These are phyloP conservation scores for Kodamaea ohmeri DNA, from an alignment of 1,139 yeast species.

Conservation along the genomic window DNA sequence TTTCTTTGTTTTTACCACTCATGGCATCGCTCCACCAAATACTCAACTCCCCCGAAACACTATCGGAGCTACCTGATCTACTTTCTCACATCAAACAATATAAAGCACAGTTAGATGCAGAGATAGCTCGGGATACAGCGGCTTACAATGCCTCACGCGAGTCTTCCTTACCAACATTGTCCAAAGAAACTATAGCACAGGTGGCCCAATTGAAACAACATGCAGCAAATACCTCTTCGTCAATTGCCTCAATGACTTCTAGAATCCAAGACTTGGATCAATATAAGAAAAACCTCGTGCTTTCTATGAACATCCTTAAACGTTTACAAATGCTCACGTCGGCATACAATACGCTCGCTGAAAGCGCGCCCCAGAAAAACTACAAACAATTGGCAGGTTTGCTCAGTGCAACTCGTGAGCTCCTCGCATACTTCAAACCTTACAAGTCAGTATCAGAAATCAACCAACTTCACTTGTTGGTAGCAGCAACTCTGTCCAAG, in stretches of 20 bases:
- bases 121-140: slow-evolving; percentile 33
- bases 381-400: slow-evolving; percentile 68
- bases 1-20: background rate
- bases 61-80: slow-evolving; percentile 47
- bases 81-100: slow-evolving; percentile 40
- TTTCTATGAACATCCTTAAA: slow-evolving; percentile 81
- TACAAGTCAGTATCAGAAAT: slow-evolving; percentile 84
- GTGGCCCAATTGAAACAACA: slow-evolving; percentile 26
- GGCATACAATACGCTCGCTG: slow-evolving; percentile 66
- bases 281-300: slow-evolving; percentile 77
- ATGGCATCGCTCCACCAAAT: slow-evolving; percentile 34
- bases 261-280: slow-evolving; percentile 77
- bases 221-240: slow-evolving; percentile 50
- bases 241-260: slow-evolving; percentile 68
- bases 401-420: slow-evolving; percentile 74
- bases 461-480: slow-evolving; percentile 61
- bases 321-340: slow-evolving; percentile 82
- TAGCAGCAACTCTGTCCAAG: slow-evolving; percentile 61
- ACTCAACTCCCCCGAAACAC: slow-evolving; percentile 41
- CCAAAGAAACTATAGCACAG: slow-evolving; percentile 46
- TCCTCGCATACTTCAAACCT: slow-evolving; percentile 72
- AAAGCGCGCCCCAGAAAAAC: slow-evolving; percentile 41
- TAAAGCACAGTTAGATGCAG: slow-evolving; percentile 43
- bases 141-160: slow-evolving; percentile 23
- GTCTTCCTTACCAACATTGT: slow-evolving; percentile 35